Conservation (phyloP, 2,329 filamentous ascomycete species). For the Bertia moriformis region DNA sequence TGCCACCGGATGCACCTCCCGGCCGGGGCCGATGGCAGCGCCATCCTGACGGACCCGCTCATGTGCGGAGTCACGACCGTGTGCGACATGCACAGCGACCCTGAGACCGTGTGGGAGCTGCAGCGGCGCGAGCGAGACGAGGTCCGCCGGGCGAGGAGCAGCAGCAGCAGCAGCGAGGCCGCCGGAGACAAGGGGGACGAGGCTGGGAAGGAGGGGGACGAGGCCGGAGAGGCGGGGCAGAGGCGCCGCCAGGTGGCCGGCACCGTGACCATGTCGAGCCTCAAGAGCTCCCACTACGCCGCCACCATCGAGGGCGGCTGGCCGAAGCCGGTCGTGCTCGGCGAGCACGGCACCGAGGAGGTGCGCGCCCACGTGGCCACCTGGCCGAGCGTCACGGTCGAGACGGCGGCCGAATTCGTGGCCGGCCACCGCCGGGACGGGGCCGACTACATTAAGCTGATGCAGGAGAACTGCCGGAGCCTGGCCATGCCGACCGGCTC, state of each 20-base stretch:
- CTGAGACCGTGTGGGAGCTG: constrained; percentile 14
- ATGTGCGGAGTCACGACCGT: constrained; percentile 35
- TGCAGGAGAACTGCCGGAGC: constrained; percentile 28
- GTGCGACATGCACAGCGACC: constrained; percentile 29
- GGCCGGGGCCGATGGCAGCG: no score
- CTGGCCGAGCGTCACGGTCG: constrained; percentile 23
- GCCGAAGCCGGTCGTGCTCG: constrained; percentile 14
- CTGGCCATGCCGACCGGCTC: constrained; percentile 23
- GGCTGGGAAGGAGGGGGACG: no score
- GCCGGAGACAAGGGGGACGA: no score
- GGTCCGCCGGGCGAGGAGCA: no score
- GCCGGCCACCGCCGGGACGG: constrained; percentile 18
- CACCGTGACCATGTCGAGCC: constrained; percentile 13
- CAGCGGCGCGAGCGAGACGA: constrained; percentile 12
- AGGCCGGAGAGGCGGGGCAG: no score
- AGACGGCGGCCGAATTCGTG: constrained; percentile 23
- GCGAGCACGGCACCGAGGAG: background rate
- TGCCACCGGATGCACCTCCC: constrained; percentile 18
- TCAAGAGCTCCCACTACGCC: constrained; percentile 28
- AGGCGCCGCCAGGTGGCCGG: no score
- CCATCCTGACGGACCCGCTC: constrained; percentile 19
- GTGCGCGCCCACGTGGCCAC: constrained; percentile 16
- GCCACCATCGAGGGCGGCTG: constrained; percentile 35
- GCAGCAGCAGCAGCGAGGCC: no score
- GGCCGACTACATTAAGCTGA: constrained; percentile 34